phyloP scores from a whole-genome alignment of 495 filamentous ascomycete genomes.

The Penicillium lividum region DNA sequence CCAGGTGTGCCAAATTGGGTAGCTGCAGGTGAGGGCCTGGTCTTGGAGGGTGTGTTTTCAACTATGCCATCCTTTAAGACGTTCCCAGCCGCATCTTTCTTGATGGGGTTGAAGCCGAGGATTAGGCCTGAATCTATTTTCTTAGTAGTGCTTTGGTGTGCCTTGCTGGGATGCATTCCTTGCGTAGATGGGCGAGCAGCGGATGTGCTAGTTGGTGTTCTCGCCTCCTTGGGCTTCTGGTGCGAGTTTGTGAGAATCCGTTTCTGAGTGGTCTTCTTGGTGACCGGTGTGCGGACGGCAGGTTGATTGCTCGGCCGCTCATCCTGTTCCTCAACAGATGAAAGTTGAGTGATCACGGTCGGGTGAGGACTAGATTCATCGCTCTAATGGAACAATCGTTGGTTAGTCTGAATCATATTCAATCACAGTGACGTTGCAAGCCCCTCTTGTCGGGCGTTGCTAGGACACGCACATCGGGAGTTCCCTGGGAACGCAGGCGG shows the following conservation, averaged over 20 bases:
- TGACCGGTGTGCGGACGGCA: constrained; percentile 22
- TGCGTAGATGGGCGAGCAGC: constrained; percentile 53
- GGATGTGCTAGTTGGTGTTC: constrained; percentile 49
- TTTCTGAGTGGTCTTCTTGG: constrained; percentile 23
- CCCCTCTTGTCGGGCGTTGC: constrained; percentile 22
- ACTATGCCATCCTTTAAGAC: constrained; percentile 30
- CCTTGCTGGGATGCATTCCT: constrained; percentile 80
- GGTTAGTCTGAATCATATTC: constrained; percentile 8
- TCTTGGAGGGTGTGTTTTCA: constrained; percentile 48
- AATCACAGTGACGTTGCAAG: constrained; percentile 8
- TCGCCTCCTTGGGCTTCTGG: constrained; percentile 34
- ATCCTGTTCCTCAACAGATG: constrained; percentile 42
- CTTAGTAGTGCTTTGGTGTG: constrained; percentile 68
- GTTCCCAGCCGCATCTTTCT: constrained; percentile 44
- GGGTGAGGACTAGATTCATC: constrained; percentile 20
- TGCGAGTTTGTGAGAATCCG: constrained; percentile 17
- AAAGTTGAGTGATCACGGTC: constrained; percentile 22
- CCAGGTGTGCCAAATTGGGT: constrained; percentile 55
- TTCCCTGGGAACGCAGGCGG: constrained; percentile 35
- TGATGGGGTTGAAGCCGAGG: constrained; percentile 67
- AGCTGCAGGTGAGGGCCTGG: constrained; percentile 37
- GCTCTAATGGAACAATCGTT: not conserved
- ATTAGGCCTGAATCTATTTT: constrained; percentile 65
- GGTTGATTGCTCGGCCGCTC: constrained; percentile 27
- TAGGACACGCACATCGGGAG: constrained; percentile 33